Conservation (phyloP, 306 rosid genomes). For the Malus sylvestris region DNA sequence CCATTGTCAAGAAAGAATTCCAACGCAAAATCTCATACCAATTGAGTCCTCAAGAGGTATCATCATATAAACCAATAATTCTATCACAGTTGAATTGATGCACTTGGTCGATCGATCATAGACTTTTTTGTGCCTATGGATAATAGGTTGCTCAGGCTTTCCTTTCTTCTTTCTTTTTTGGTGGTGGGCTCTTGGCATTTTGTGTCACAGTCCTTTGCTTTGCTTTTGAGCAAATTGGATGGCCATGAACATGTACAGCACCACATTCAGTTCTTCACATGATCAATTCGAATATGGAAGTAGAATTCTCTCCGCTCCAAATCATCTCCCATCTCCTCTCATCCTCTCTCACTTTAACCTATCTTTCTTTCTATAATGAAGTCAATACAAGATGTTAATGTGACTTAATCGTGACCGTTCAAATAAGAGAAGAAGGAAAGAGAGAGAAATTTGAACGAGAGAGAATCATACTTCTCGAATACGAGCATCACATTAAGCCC, state of each 20-base stretch:
- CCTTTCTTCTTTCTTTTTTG: not conserved
- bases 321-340: too few relatives aligned
- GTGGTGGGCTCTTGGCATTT: not conserved
- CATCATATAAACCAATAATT: not conserved
- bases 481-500: too few relatives aligned
- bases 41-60: conserved; percentile 78
- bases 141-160: not conserved
- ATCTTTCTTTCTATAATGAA: too few relatives aligned
- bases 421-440: too few relatives aligned
- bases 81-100: not conserved
- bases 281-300: not conserved
- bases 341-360: too few relatives aligned
- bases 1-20: conserved; percentile 62
- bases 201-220: not conserved
- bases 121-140: not conserved
- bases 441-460: too few relatives aligned
- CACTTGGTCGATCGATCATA: not conserved
- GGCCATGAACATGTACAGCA: not conserved
- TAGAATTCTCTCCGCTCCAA: too few relatives aligned
- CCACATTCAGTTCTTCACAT: not conserved
- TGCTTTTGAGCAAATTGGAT: not conserved
- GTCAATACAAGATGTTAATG: too few relatives aligned
- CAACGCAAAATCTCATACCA: conserved; percentile 61
- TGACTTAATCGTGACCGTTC: too few relatives aligned
- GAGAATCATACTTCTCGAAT: too few relatives aligned